Conservation (phyloP, 306 rosid species). For the Vicia faba region DNA sequence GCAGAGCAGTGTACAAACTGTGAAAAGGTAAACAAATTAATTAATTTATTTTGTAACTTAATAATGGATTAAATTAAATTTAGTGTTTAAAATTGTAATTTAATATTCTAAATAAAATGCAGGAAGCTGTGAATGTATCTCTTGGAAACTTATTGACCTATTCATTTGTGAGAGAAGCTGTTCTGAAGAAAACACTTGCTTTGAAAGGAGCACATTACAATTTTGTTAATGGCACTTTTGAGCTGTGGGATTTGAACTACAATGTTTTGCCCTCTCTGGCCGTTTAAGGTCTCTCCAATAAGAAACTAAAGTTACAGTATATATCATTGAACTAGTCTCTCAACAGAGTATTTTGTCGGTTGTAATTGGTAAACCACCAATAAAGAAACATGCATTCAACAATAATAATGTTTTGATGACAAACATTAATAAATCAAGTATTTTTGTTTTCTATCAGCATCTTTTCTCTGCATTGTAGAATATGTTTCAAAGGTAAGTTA, state of each 20-base stretch:
- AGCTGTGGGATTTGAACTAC: conserved; percentile 83
- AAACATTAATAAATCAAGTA: conserved; percentile 6
- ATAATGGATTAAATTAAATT: background rate
- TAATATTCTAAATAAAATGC: conserved; percentile 33
- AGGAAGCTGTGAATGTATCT: conserved; percentile 99
- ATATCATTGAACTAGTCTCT: conserved; percentile 18
- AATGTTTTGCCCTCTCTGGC: conserved; percentile 47
- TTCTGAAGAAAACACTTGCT: conserved; percentile 56
- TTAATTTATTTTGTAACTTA: background rate
- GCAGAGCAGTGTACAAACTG: conserved; percentile 73
- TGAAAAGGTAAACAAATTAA: conserved; percentile 65
- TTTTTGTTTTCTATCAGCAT: conserved; percentile 4
- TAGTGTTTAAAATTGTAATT: conserved; percentile 18
- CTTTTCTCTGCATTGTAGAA: no score
- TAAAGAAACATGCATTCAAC: conserved; percentile 28
- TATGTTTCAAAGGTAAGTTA: no score
- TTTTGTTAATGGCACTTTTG: conserved; percentile 71
- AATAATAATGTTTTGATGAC: conserved; percentile 28
- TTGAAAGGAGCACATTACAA: conserved; percentile 86
- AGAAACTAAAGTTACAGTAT: conserved; percentile 9
- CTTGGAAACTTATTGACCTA: conserved; percentile 78
- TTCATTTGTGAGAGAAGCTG: conserved; percentile 74
- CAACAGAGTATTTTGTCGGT: background rate
- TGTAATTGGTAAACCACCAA: background rate
- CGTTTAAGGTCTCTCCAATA: conserved; percentile 22